These are phyloP conservation scores for Endoconidiophora polonica DNA, from an alignment of 2,329 filamentous ascomycete species.

Conservation along the genomic window DNA sequence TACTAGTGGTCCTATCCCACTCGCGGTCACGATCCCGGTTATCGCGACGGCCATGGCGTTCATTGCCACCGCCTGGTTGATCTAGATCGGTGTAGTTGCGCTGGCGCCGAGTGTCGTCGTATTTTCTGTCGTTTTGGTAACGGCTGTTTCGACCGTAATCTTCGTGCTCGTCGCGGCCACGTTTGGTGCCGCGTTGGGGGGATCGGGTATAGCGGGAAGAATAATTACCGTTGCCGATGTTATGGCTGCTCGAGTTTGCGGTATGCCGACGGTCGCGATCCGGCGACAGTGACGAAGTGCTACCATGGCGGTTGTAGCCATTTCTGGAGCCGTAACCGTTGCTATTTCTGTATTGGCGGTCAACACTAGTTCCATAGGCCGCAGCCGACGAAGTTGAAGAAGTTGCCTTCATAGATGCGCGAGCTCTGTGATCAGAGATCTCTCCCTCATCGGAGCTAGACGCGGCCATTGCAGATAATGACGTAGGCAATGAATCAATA, in stretches of 20 bases:
- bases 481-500: background rate
- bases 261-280: too few relatives aligned
- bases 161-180: slow-evolving; percentile 46
- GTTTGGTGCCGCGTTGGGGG: slow-evolving; percentile 32
- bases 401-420: slow-evolving; percentile 58
- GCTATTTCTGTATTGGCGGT: slow-evolving; percentile 64
- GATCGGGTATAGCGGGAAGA: slow-evolving; percentile 14
- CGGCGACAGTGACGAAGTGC: slow-evolving; percentile 31
- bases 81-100: slow-evolving; percentile 47
- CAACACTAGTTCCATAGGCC: slow-evolving; percentile 69
- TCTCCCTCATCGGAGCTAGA: background rate
- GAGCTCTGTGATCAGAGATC: background rate
- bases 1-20: slow-evolving; percentile 13
- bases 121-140: background rate
- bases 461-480: background rate
- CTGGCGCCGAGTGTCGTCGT: slow-evolving; percentile 39
- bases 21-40: slow-evolving; percentile 19
- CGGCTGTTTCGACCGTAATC: slow-evolving; percentile 32
- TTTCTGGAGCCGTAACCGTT: background rate
- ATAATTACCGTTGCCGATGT: slow-evolving; percentile 17
- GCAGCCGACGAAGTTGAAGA: slow-evolving; percentile 33
- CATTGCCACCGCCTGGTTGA: slow-evolving; percentile 13
- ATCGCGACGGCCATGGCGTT: background rate
- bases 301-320: slow-evolving; percentile 34
- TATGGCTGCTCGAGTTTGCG: slow-evolving; percentile 29